Evolutionary conservation across 176 grass and related monocot genomes (phyloP).

Genomic region (Eleusine indica): DNA sequence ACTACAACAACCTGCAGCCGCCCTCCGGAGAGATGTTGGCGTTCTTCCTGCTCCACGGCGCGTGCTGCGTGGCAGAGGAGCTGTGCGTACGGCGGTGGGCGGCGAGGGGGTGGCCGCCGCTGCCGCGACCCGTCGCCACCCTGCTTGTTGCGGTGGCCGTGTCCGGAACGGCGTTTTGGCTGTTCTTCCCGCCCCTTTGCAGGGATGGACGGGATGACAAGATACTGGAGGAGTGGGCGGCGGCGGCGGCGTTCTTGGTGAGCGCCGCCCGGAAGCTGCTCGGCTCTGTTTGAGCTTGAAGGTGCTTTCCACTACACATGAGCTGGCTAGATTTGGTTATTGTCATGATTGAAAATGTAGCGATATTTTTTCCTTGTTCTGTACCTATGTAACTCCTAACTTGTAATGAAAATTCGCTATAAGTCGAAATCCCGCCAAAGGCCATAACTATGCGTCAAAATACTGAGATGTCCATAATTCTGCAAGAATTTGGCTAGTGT

Average conservation of each 20-base stretch:
- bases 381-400: too few relatives aligned
- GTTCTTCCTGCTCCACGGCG: conserved; percentile 50
- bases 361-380: too few relatives aligned
- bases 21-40: conserved; percentile 38
- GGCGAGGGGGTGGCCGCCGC: not conserved
- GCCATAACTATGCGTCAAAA: too few relatives aligned
- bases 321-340: too few relatives aligned
- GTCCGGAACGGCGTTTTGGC: not conserved
- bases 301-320: too few relatives aligned
- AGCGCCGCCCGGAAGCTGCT: not conserved
- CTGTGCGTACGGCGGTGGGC: not conserved
- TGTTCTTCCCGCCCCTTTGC: not conserved
- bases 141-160: not conserved
- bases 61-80: conserved; percentile 31
- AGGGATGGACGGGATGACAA: not conserved
- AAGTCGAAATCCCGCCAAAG: too few relatives aligned
- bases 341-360: too few relatives aligned
- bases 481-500: too few relatives aligned
- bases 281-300: not conserved
- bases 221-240: not conserved
- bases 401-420: too few relatives aligned
- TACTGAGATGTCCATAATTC: too few relatives aligned
- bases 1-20: conserved; percentile 9
- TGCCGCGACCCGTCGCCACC: not conserved
- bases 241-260: not conserved